Evolutionary conservation across 768 basidiomycete genomes (phyloP).

Genomic region (Trametopsis cervina): DNA sequence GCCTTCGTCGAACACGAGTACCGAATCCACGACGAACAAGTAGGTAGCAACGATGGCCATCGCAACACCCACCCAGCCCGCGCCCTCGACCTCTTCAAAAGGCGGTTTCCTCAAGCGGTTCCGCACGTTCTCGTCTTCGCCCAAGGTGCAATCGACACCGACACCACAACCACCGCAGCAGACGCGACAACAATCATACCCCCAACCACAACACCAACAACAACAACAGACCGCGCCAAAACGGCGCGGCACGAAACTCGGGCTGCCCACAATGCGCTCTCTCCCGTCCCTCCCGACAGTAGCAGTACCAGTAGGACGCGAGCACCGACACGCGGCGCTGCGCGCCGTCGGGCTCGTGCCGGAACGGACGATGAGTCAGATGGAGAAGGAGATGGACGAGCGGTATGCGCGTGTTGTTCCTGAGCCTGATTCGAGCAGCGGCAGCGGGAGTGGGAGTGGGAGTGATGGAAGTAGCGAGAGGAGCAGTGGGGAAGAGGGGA

Average conservation of each 20-base stretch:
- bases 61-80: not conserved
- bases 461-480: not conserved
- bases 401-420: not conserved
- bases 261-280: too few species aligned
- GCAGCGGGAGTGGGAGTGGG: not conserved
- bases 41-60: not conserved
- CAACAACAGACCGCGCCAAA: too few species aligned
- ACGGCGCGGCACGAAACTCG: too few species aligned
- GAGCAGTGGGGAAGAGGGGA: not conserved
- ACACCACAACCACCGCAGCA: not conserved
- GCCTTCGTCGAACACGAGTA: not conserved
- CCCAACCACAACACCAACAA: too few species aligned
- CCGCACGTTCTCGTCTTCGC: not conserved
- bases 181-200: not conserved
- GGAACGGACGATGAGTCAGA: not conserved
- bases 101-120: not conserved
- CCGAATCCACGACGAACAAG: not conserved
- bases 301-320: not conserved
- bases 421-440: not conserved
- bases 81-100: not conserved
- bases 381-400: not conserved
- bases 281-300: not conserved
- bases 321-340: not conserved
- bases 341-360: not conserved
- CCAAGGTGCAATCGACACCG: not conserved